Percentiles rank a stretch among this genome's conserved stretches.
phyloP scores from a whole-genome alignment of 805 yeast species.

The Millerago galiae region DNA sequence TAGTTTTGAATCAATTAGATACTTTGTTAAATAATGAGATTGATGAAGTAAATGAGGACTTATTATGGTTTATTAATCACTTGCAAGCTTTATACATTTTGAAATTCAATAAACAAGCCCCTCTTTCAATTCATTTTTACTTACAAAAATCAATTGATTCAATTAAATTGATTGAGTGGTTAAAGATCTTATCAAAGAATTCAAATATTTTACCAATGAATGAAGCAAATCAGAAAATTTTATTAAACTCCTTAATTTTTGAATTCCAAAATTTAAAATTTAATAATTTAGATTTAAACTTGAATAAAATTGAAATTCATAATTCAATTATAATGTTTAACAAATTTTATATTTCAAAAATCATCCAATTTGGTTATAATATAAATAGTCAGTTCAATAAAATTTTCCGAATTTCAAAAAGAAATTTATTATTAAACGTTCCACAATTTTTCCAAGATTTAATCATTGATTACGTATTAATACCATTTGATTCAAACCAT shows the following conservation, averaged over 20 bases:
- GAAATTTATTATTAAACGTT: constrained; percentile 42
- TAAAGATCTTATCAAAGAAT: constrained; percentile 10
- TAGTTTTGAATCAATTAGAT: constrained; percentile 9
- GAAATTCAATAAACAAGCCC: constrained; percentile 34
- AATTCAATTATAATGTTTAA: constrained; percentile 48
- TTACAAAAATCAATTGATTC: constrained; percentile 14
- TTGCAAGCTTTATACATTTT: constrained; percentile 39
- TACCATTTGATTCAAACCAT: constrained; percentile 32
- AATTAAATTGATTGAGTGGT: constrained; percentile 5
- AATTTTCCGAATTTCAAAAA: constrained; percentile 38
- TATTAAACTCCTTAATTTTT: constrained; percentile 12
- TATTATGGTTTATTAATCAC: constrained; percentile 38
- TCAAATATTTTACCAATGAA: constrained; percentile 3
- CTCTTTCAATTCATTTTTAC: constrained; percentile 26
- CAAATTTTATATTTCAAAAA: constrained; percentile 26
- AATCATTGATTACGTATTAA: constrained; percentile 39
- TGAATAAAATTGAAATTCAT: constrained; percentile 38
- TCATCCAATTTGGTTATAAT: constrained; percentile 9
- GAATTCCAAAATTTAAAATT: constrained; percentile 23
- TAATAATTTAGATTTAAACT: constrained; percentile 11
- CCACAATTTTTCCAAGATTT: constrained; percentile 46
- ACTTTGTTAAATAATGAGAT: constrained; percentile 3
- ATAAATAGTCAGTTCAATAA: constrained; percentile 11
- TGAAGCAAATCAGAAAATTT: not conserved
- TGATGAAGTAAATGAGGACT: constrained; percentile 23